Evolutionary conservation across 1,139 yeast species (phyloP), one percentile per base, ranked within the genome.

Genomic region (Candida smagusa): DNA sequence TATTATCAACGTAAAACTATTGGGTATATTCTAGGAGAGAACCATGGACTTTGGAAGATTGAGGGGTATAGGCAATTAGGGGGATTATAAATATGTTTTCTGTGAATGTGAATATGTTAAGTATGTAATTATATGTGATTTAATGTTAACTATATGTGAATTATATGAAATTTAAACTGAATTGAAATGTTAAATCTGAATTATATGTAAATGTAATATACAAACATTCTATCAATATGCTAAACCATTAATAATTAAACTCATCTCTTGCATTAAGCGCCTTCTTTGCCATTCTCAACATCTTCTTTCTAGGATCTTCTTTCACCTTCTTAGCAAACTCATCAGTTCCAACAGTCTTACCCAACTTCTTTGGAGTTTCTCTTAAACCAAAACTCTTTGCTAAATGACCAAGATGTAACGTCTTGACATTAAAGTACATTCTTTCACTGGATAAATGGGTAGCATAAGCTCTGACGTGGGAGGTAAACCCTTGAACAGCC

Each of bases 381-480:
- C 99, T 79, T 38, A 92, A 68, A 2, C 95, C 99, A 61, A 94
- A 94, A 48, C 94, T 77, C 60, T 92, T 92, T 13, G 97, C 97
- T 52, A 94, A 68, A 66, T 92, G 98, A 19, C 98, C 99, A 49
- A 94, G 68, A 70, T 92, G 99, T 42, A 94, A 66, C 29, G 73
- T 65, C 52, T 84, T 85, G 24, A 92, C 80, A 53, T 87, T 89
- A 68, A 92, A 92, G 45, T 75, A 79, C 31, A 71, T 74, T 53
- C 92, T 77, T 59, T 94, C 98, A 1, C 79, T 55, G 0, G 90
- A 68, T 44, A 88, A 76, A 66, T 92, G 99, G 0, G 99, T 92
- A n/a, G 98, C 88, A 56, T 92, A 92, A 0, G 98, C 98, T 54
- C 97, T 74, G 30, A 92, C 71, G 59, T 92, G 97, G 44, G 96